These are phyloP conservation scores for Ogataea paraovalis DNA, from an alignment of 805 yeast species.

Conservation along the genomic window DNA sequence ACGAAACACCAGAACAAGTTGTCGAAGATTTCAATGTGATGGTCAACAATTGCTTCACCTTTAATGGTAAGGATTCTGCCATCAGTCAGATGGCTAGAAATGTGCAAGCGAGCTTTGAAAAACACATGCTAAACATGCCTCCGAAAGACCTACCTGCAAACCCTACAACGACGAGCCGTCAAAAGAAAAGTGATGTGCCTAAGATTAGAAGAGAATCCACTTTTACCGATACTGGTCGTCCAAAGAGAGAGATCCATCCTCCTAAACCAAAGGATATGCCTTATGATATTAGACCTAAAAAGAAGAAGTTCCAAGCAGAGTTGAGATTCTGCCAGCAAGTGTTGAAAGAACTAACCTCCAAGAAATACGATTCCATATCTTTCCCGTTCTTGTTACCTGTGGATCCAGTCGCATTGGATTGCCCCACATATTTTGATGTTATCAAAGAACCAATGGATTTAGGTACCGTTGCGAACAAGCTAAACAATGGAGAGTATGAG, in stretches of 20 bases:
- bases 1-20: slow-evolving; percentile 64
- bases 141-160: slow-evolving; percentile 43
- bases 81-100: slow-evolving; percentile 91
- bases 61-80: slow-evolving; percentile 79
- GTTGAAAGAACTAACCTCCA: slow-evolving; percentile 74
- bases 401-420: slow-evolving; percentile 88
- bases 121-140: slow-evolving; percentile 90
- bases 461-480: slow-evolving; percentile 74
- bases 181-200: slow-evolving; percentile 46
- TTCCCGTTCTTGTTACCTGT: slow-evolving; percentile 93
- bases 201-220: slow-evolving; percentile 66
- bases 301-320: slow-evolving; percentile 87
- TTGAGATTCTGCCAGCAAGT: slow-evolving; percentile 80
- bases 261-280: slow-evolving; percentile 94
- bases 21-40: slow-evolving; percentile 77
- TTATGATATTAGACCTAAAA: slow-evolving; percentile 84
- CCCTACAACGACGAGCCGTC: slow-evolving; percentile 19
- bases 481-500: slow-evolving; percentile 83
- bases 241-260: slow-evolving; percentile 94
- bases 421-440: slow-evolving; percentile 84
- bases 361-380: slow-evolving; percentile 78
- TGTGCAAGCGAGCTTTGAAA: slow-evolving; percentile 87
- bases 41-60: slow-evolving; percentile 75
- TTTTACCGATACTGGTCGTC: slow-evolving; percentile 65
- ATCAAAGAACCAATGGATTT: slow-evolving; percentile 95